Evolutionary conservation across 2,329 filamentous ascomycete genomes (phyloP).

Genomic region (Exophiala aquamarina): DNA sequence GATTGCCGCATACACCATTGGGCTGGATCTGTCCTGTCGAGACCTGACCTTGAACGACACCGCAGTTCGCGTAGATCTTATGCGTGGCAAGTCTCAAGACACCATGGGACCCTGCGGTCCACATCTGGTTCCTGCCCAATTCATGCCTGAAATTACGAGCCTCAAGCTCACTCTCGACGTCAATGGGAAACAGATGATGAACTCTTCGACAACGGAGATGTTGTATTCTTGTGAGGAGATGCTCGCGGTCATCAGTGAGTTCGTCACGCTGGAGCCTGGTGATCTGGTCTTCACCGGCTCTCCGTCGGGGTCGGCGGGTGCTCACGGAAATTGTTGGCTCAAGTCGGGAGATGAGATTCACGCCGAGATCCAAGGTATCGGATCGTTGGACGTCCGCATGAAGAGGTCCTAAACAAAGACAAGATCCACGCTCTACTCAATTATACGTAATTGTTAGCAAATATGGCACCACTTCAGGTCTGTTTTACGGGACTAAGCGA

Average conservation of each 20-base stretch:
- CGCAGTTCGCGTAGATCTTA: conserved; percentile 1
- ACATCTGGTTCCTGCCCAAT: conserved; percentile 1
- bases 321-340: conserved; percentile 6
- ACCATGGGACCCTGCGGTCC: conserved; percentile 7
- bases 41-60: conserved; percentile 1
- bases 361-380: conserved; percentile 8
- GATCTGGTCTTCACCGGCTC: conserved; percentile 9
- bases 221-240: conserved; percentile 8
- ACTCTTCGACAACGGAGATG: conserved; percentile 7
- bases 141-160: conserved; percentile 2
- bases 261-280: conserved; percentile 7
- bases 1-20: conserved; percentile 7
- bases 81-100: conserved; percentile 8
- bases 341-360: conserved; percentile 8
- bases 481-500: too few relatives aligned
- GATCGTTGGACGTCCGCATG: conserved; percentile 4
- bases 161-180: conserved; percentile 6
- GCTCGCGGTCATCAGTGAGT: conserved; percentile 3
- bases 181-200: conserved; percentile 10
- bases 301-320: conserved; percentile 2
- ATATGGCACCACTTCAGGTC: too few relatives aligned
- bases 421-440: too few relatives aligned
- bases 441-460: too few relatives aligned
- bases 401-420: too few relatives aligned
- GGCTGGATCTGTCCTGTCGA: conserved; percentile 5